Evolutionary conservation across 2,329 filamentous ascomycete genomes (phyloP), one percentile per base, ranked within the genome.

Genomic region (Ilyonectria destructans): DNA sequence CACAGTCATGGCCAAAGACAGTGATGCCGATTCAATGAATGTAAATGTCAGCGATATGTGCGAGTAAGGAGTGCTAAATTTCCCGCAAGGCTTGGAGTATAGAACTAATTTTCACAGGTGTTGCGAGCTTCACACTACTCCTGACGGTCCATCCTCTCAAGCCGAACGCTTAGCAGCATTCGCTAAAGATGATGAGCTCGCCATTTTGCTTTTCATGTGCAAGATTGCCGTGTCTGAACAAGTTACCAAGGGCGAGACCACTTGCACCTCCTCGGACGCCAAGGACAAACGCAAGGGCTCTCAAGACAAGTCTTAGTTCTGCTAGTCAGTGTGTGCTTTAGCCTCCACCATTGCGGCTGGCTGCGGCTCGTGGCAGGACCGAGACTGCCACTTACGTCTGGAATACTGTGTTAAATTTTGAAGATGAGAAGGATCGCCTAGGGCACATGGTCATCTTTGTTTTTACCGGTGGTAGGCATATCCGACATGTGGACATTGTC

Each of bases 31-130:
- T 37, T 40, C 35, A 6, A 37, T 12, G 13, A 37, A 52, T 19
- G 58, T 60, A n/a, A 52, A 60, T n/a, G 9, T 21, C 17, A 51
- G 48, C 10, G 58, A 60, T 2, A n/a, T 17, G 8, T 60, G 58
- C 35, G 40, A n/a, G 58, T 60, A 8, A 43, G 26, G 26, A n/a
- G 8, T 17, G 37, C 37, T 15, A 15, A 17, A 13, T 13, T 7
- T 10, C 58, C 6, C 21, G n/a, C 8, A 17, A 31, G 2, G 4
- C 15, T 43, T n/a, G n/a, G 13, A 21, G 48, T 12, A 33, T 45
- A 26, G 26, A 26, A 26, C 2, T n/a, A 26, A 17, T n/a, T 46
- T 60, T 31, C 3, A n/a, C 21, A 52, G 58, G 7, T 51, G 48
- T n/a, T 60, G 46, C 21, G 23, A 33, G 9, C 35, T 17, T 33